Percentiles rank a stretch among this genome's conserved stretches.
Evolutionary conservation across 208 protist genomes (phyloP).

Genomic region (Kentomonas sorsogonicus): DNA sequence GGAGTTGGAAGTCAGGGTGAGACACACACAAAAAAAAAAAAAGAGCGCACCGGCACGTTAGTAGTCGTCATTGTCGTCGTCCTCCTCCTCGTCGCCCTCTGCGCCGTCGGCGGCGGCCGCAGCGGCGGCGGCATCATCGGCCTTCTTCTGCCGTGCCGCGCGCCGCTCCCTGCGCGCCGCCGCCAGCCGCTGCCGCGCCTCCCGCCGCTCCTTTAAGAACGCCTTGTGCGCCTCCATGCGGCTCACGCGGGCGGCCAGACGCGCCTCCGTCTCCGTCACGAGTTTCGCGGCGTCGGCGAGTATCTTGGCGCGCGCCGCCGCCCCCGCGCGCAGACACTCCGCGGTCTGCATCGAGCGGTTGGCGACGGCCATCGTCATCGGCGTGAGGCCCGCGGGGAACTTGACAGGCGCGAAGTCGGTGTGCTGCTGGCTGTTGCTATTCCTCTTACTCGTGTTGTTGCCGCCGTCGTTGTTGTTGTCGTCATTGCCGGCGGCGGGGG

Average conservation of each 20-base stretch:
- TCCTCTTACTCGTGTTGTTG: too few species aligned
- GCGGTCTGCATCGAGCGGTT: constrained; percentile 50
- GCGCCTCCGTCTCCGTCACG: too few species aligned
- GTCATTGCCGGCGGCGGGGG: not conserved
- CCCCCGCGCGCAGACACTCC: constrained; percentile 21
- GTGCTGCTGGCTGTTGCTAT: too few species aligned
- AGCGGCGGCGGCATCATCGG: constrained; percentile 17
- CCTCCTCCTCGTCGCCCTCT: constrained; percentile 37
- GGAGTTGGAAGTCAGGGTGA: too few species aligned
- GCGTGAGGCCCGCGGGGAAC: constrained; percentile 23
- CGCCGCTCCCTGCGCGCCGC: not conserved
- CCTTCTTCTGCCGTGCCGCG: constrained; percentile 5
- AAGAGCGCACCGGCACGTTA: too few species aligned
- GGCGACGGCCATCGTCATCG: constrained; percentile 26
- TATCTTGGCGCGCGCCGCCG: constrained; percentile 12
- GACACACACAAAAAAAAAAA: too few species aligned
- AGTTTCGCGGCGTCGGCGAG: too few species aligned
- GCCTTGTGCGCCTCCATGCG: too few species aligned
- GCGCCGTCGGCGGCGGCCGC: constrained; percentile 12
- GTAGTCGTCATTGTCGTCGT: constrained; percentile 10
- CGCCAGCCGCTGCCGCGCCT: not conserved
- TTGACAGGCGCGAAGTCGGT: too few species aligned
- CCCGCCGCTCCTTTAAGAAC: too few species aligned
- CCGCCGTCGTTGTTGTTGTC: not conserved
- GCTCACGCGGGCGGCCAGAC: too few species aligned